Base-by-base conservation (phyloP, 805 yeast genomes). In the Candida tibetensis region DNA sequence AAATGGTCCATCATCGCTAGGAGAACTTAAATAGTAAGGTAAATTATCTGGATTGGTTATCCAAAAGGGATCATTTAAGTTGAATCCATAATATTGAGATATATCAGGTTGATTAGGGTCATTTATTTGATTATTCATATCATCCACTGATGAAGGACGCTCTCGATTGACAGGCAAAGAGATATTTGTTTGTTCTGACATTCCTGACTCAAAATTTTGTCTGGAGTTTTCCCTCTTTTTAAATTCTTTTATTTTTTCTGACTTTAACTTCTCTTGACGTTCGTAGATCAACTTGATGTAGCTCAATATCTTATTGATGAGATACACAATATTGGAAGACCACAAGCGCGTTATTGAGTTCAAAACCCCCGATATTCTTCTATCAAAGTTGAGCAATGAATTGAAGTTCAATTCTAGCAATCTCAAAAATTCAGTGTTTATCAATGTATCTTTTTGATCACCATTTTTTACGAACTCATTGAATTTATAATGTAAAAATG, bases 61-160 rank as follows among this genome's bases (percentile, higher is more conserved):
- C 68, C 75, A 73, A 44, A 75, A 75, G 5, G 80, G 80, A 51
- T 75, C 81, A 33, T 58, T 61, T 27, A 71, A 49, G 32, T 60
- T 54, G 46, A 71, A 64, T 7, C 77, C 74, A 17, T 65, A 48
- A 35, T 67, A 53, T 16, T 64, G 64, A 32, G 70, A 66, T 16
- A 65, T 50, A 10, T 55, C 49, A 6, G 44, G 16, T 3, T 26
- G 21, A 9, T 31, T 28, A n/a, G 30, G 18, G 31, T 19, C 34
- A 30, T 13, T 10, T 5, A 22, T 10, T 19, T 32, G 28, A 21
- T 13, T 19, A 7, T n/a, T 22, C 6, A 21, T 5, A 22, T 21
- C 35, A 3, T 21, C 25, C 9, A 21, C 10, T 21, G 25, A 21
- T 7, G 25, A 21, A 21, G 25, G 7, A n/a, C n/a, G n/a, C n/a